Evolutionary conservation across 2,329 filamentous ascomycete species (phyloP), one percentile per base, ranked within the genome.

Genomic region (Trichoderma sp.): DNA sequence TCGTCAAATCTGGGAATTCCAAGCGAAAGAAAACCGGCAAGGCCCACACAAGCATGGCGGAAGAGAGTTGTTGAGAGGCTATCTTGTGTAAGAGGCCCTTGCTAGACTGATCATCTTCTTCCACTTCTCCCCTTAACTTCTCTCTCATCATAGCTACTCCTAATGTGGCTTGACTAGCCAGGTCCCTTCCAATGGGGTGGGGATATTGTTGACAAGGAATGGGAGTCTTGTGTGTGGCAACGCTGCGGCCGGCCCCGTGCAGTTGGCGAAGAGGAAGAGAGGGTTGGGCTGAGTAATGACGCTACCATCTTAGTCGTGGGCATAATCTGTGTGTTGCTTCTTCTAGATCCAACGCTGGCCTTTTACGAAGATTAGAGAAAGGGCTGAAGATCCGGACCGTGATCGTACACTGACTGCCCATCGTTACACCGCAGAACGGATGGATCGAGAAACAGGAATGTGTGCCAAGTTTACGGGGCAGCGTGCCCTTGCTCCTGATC

Each of bases 21-120:
- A 69, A 69, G 67, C 67, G 67, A 69, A 32, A 28, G 36, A 39
- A 53, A 36, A 39, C 39, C 30, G 63, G 30, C n/a, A 32, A 69
- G 28, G 30, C 67, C 57, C 66, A 36, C 39, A 28, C 6, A 8
- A 36, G 12, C 8, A 36, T 53, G 2, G 26, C 13, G 30, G 26
- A 15, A 69, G 15, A 43, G 17, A 36, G 36, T 30, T 30, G 28
- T 62, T 53, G 57, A 39, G 30, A 53, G 28, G 15, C 36, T 20
- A 61, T 53, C 30, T n/a, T 26, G 36, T 43, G 39, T 43, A 43
- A n/a, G 36, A 47, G 36, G 55, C 36, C 15, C 15, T 68, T 28
- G 8, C 53, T 39, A 7, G 28, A 17, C 12, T n/a, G n/a, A n/a
- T n/a, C 32, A 39, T 26, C 32, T 8, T 26, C 17, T 9, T 39